These are phyloP conservation scores for Chenopodium suecicum DNA, from an alignment of 148 eudicot species.

Conservation along the genomic window DNA sequence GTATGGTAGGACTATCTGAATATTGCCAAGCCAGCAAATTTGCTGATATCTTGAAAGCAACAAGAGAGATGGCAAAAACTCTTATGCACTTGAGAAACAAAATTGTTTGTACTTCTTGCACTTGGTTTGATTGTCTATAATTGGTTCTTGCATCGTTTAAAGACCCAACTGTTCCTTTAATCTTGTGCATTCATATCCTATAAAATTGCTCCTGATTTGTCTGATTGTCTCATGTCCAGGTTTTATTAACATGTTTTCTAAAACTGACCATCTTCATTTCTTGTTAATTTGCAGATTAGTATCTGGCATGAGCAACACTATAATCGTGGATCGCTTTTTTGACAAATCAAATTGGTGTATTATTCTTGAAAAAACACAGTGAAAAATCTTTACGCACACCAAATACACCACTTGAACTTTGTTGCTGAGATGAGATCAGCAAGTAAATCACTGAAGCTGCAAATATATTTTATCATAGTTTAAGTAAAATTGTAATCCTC, in stretches of 20 bases:
- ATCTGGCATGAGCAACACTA: constrained; percentile 56
- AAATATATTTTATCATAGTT: background rate
- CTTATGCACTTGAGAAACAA: background rate
- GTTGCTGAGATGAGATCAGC: background rate
- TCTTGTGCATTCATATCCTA: background rate
- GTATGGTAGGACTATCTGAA: too few species aligned
- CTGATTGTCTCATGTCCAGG: background rate
- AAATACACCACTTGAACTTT: background rate
- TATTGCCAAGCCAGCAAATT: too few species aligned
- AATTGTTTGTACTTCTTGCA: background rate
- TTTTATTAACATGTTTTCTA: background rate
- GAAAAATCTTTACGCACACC: constrained; percentile 14
- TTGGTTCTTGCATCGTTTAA: background rate
- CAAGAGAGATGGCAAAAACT: too few species aligned
- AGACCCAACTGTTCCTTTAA: background rate
- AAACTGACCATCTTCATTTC: background rate
- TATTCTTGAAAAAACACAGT: constrained; percentile 65
- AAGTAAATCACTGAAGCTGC: background rate
- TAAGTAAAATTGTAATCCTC: too few species aligned
- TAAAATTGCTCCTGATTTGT: background rate
- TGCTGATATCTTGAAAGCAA: too few species aligned
- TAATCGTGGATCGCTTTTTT: constrained; percentile 72
- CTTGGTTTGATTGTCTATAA: background rate
- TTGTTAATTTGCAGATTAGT: constrained; percentile 60
- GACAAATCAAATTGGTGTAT: constrained; percentile 99